These are phyloP conservation scores for Sicyos baderoa DNA, from an alignment of 306 rosid species.

Conservation along the genomic window DNA sequence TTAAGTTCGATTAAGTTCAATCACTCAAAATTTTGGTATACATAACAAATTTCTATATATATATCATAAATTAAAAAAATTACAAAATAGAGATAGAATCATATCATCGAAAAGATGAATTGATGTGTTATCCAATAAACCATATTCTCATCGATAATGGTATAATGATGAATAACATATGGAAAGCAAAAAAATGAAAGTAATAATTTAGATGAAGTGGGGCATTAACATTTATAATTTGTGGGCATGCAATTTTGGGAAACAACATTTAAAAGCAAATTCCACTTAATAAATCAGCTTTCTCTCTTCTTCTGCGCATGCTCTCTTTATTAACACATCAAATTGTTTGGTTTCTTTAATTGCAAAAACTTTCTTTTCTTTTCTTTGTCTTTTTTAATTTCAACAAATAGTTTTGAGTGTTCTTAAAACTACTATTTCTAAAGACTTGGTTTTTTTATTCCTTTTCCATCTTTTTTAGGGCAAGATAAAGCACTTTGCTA, in stretches of 20 bases:
- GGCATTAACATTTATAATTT: neutral
- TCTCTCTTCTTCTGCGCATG: constrained; percentile 9
- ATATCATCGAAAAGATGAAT: no score
- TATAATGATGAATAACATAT: no score
- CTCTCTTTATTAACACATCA: neutral
- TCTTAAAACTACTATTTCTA: neutral
- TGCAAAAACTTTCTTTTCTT: constrained; percentile 13
- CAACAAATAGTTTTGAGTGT: constrained; percentile 13
- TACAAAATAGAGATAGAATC: no score
- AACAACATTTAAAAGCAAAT: neutral
- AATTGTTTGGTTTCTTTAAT: neutral
- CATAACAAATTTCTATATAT: no score
- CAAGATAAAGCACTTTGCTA: constrained; percentile 18
- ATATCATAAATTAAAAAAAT: no score
- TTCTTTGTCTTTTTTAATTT: neutral
- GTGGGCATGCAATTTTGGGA: constrained; percentile 17
- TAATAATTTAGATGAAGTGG: neutral
- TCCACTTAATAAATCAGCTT: neutral
- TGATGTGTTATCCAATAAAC: neutral
- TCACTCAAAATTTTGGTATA: no score
- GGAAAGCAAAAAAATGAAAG: neutral
- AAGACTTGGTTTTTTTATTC: constrained; percentile 2
- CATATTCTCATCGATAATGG: no score
- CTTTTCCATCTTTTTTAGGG: constrained; percentile 5
- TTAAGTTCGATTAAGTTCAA: no score